Base-by-base conservation (phyloP, 1,284 basidiomycete genomes). In the Malassezia nana region DNA sequence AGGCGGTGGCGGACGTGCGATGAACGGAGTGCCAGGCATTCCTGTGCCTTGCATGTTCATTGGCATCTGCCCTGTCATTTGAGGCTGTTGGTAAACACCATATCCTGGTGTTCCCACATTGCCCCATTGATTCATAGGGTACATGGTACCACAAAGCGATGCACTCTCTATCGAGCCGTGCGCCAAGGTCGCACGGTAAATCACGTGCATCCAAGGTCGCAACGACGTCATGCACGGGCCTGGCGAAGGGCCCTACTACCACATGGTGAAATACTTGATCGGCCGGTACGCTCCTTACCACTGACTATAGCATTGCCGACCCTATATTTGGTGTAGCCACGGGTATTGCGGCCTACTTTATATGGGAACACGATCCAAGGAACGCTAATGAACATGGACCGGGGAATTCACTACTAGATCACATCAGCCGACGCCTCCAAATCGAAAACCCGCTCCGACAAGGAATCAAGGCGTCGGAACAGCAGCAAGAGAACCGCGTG, bases 361-460 rank as follows among this genome's bases (percentile, higher is more conserved):
- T 73, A 31, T 73, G 66, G 64, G 70, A 73, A 56, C 62, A 62
- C 44, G 70, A 73, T 40, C 45, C 46, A 0, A 57, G 63, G 28
- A 73, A 73, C 46, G 58, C 59, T 1, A 45, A 52, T 22, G 58
- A 61, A 16, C 61, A 64, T n/a, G 66, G 66, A 9, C 25, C 54
- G 12, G 67, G 67, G 0, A 51, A 65, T 3, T 50, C 53, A 16
- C 61, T 73, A 2, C 31, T 49, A 4, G 66, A 70, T 6, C 58
- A 72, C 1, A 42, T 67, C 6, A 46, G 32, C 18, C 57, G 67
- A 5, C 57, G 59, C 28, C 32, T 60, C 4, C 45, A 45, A 15
- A 22, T 35, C 8, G 39, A 42, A 25, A 47, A 47, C 25, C 32
- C 30, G 15, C 7, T 47, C 29, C 29, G 26, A 16, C 30, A 45